A percentile compares a stretch with the other conserved stretches of the same genome.
Evolutionary conservation across 176 grass and related monocot species (phyloP).

Genomic region (Carex cristatella): DNA sequence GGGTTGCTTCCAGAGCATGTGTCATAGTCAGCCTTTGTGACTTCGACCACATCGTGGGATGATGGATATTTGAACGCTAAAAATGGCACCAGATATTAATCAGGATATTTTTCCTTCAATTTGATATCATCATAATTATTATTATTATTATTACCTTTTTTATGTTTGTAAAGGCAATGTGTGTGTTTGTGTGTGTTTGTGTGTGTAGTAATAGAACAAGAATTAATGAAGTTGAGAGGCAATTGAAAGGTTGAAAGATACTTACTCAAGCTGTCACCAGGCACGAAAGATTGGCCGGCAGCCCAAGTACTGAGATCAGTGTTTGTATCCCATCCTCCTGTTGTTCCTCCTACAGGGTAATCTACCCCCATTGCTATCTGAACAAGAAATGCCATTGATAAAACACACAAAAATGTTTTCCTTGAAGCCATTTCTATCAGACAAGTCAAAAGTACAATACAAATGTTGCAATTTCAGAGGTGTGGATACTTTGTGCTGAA

Average conservation of each 20-base stretch:
- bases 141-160: neutral
- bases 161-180: neutral
- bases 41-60: conserved; percentile 65
- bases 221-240: neutral
- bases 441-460: no score
- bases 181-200: no score
- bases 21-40: conserved; percentile 46
- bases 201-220: neutral
- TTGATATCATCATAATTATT: neutral
- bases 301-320: conserved; percentile 53
- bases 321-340: conserved; percentile 59
- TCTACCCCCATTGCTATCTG: conserved; percentile 20
- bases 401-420: neutral
- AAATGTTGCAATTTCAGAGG: neutral
- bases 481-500: neutral
- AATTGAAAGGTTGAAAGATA: neutral
- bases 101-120: neutral
- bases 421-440: neutral
- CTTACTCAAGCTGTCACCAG: conserved; percentile 69
- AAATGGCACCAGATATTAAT: neutral
- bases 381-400: conserved; percentile 14
- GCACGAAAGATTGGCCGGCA: conserved; percentile 25
- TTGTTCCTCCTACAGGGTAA: conserved; percentile 40
- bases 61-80: conserved; percentile 43
- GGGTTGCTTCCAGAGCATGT: conserved; percentile 48